These are phyloP conservation scores for Mycotypha africana DNA, from an alignment of 371 early-diverging fungal genomes.

Conservation along the genomic window DNA sequence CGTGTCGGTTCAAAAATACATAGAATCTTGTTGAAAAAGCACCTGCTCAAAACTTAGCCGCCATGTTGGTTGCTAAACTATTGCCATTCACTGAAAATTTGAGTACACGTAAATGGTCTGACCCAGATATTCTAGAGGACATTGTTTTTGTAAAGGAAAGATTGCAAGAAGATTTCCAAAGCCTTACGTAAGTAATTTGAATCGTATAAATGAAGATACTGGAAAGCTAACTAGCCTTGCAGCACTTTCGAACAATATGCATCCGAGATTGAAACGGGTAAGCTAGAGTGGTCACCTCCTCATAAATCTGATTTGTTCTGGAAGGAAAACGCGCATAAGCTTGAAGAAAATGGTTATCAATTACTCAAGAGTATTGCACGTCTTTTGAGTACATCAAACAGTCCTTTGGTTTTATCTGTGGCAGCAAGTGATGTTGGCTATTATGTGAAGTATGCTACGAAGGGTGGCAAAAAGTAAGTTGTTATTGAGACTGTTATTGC, in stretches of 20 bases:
- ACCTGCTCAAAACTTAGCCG: conserved; percentile 74
- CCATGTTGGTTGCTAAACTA: conserved; percentile 84
- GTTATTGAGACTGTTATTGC: too few relatives aligned
- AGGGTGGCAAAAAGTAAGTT: conserved; percentile 71
- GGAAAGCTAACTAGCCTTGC: neutral
- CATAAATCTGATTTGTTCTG: conserved; percentile 92
- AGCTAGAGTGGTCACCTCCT: conserved; percentile 90
- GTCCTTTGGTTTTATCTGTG: conserved; percentile 71
- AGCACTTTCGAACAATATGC: conserved; percentile 94
- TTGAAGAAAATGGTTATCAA: conserved; percentile 58
- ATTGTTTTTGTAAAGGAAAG: conserved; percentile 68
- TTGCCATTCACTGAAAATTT: conserved; percentile 78
- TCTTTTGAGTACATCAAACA: conserved; percentile 60
- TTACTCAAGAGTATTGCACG: conserved; percentile 53
- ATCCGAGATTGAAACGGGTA: conserved; percentile 81
- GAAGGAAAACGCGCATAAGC: conserved; percentile 76
- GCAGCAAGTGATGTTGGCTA: conserved; percentile 93
- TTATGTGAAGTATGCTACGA: conserved; percentile 80
- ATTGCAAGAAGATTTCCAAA: conserved; percentile 70
- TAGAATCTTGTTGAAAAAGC: conserved; percentile 83
- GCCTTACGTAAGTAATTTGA: conserved; percentile 66
- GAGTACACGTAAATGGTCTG: conserved; percentile 84
- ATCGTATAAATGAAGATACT: neutral
- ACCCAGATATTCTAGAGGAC: conserved; percentile 83
- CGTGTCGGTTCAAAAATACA: too few relatives aligned